These are phyloP conservation scores for Verbascum thapsus DNA, from an alignment of 257 asterid genomes.

Conservation along the genomic window DNA sequence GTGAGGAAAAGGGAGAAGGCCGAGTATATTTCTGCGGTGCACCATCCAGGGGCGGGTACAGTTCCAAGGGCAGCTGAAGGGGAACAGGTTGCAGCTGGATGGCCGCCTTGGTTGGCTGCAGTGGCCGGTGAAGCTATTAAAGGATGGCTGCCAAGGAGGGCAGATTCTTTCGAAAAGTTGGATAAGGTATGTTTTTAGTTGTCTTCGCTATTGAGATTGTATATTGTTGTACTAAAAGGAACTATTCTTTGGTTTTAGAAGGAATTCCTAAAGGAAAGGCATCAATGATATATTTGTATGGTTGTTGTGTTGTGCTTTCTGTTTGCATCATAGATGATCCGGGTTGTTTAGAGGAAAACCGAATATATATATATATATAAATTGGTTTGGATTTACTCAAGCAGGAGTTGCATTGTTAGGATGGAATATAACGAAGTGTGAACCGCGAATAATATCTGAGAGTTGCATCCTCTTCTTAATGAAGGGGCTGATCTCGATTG, in stretches of 20 bases:
- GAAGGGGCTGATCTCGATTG: conserved; percentile 15
- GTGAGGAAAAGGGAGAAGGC: conserved; percentile 75
- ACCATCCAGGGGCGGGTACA: conserved; percentile 56
- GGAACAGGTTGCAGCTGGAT: conserved; percentile 91
- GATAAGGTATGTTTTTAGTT: conserved; percentile 63
- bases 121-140: conserved; percentile 94
- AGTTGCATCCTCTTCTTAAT: conserved; percentile 13
- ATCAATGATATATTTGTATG: not conserved
- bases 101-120: conserved; percentile 97
- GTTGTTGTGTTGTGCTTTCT: not conserved
- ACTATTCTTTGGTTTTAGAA: conserved; percentile 3
- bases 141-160: conserved; percentile 95
- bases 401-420: conserved; percentile 16
- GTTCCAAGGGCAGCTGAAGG: conserved; percentile 66
- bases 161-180: conserved; percentile 86
- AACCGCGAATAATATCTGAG: not conserved
- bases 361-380: conserved; percentile 7
- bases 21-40: conserved; percentile 46
- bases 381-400: conserved; percentile 15
- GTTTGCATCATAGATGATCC: not conserved
- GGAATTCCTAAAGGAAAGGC: no score
- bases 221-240: not conserved
- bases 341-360: conserved; percentile 5
- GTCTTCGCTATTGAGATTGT: conserved; percentile 24
- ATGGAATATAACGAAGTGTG: conserved; percentile 1